phyloP scores from a whole-genome alignment of 139 green algal species.

The Coelastrella sp. region DNA sequence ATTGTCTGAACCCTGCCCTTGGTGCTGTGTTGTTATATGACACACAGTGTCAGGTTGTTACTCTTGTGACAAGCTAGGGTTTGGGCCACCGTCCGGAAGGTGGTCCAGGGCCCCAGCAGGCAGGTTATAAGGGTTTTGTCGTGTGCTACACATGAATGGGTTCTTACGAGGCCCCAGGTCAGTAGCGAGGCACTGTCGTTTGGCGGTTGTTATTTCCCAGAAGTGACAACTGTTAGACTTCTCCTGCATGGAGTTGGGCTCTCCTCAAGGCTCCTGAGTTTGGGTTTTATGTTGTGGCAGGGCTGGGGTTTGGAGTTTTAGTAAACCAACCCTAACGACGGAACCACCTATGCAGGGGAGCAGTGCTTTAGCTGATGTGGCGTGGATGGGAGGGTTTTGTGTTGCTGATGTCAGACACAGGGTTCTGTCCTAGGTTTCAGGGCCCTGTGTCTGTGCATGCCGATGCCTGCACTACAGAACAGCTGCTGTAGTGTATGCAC shows the following conservation, averaged over 20 bases:
- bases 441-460: not conserved
- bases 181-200: not conserved
- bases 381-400: not conserved
- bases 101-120: not conserved
- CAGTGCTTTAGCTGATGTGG: not conserved
- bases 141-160: not conserved
- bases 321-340: not conserved
- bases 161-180: not conserved
- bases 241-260: not conserved
- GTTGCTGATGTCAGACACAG: not conserved
- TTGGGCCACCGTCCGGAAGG: not conserved
- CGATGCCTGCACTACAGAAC: not conserved
- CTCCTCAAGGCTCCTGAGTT: slow-evolving; percentile 16
- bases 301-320: not conserved
- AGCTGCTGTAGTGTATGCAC: not conserved
- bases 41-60: too few relatives aligned
- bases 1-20: too few relatives aligned
- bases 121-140: not conserved
- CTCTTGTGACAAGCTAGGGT: not conserved
- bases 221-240: not conserved
- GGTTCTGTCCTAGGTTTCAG: too few relatives aligned
- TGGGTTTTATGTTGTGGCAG: not conserved
- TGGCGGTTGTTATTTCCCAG: not conserved
- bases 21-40: too few relatives aligned
- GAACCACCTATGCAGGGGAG: not conserved